phyloP scores from a whole-genome alignment of 306 rosid species.

The Carpinus fangiana region DNA sequence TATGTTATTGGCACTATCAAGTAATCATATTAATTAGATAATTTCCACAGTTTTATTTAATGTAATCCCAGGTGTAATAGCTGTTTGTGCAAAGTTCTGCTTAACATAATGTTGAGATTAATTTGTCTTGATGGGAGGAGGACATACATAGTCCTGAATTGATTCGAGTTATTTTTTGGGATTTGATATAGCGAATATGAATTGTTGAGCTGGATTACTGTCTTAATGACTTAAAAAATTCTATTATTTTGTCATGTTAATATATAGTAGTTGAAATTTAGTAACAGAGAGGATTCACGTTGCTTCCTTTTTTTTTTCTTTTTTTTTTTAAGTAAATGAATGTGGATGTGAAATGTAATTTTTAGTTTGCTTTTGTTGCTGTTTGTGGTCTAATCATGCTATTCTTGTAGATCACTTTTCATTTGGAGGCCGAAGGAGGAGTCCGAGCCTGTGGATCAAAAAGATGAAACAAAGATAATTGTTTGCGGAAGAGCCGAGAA shows the following conservation, averaged over 20 bases:
- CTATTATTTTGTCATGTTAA: not conserved
- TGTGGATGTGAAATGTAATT: not conserved
- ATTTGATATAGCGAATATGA: not conserved
- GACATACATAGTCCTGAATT: not conserved
- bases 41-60: not conserved
- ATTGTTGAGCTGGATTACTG: not conserved
- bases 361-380: not conserved
- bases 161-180: not conserved
- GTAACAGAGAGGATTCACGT: not conserved
- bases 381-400: slow-evolving; percentile 11
- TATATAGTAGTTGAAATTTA: not conserved
- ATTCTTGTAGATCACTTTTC: slow-evolving; percentile 66
- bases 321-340: not conserved
- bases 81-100: not conserved
- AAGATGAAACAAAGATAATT: slow-evolving; percentile 55
- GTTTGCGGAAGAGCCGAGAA: slow-evolving; percentile 45
- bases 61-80: not conserved
- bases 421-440: slow-evolving; percentile 86
- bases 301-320: not conserved
- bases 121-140: not conserved
- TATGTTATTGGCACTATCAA: not conserved
- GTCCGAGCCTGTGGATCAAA: slow-evolving; percentile 51
- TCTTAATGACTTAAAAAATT: not conserved
- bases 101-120: not conserved
- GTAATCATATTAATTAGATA: not conserved